Evolutionary conservation across 805 yeast species (phyloP).

Genomic region (Teunomyces kruisii): DNA sequence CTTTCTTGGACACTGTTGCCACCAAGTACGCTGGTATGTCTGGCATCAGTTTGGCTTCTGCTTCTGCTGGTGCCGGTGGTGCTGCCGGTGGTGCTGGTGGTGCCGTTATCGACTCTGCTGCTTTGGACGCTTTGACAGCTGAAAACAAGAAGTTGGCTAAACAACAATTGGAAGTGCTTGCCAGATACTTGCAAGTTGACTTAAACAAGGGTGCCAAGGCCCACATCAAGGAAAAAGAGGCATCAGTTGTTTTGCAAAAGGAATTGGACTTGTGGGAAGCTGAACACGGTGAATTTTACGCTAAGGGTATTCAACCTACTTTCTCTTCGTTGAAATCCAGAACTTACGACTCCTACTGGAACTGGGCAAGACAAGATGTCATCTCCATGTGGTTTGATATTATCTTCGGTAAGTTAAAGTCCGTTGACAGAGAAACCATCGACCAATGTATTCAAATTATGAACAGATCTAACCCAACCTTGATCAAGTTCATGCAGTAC

Average conservation of each 20-base stretch:
- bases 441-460: constrained; percentile 94
- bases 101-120: constrained; percentile 92
- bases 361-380: constrained; percentile 99
- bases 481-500: constrained; percentile 96
- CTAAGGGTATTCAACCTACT: constrained; percentile 85
- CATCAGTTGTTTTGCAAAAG: constrained; percentile 76
- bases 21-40: constrained; percentile 82
- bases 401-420: constrained; percentile 87
- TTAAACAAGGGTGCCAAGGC: constrained; percentile 88
- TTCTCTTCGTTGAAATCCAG: constrained; percentile 93
- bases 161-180: constrained; percentile 86
- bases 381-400: constrained; percentile 92
- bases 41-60: constrained; percentile 74
- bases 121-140: constrained; percentile 77
- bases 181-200: constrained; percentile 92
- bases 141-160: constrained; percentile 69
- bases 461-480: constrained; percentile 94
- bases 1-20: constrained; percentile 77
- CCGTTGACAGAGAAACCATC: constrained; percentile 93
- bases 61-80: constrained; percentile 56
- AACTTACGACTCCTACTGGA: constrained; percentile 97
- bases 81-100: constrained; percentile 69
- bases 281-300: constrained; percentile 85
- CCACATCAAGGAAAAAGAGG: constrained; percentile 78
- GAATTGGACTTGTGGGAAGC: constrained; percentile 90